Percentiles rank a stretch among this genome's conserved stretches.
These are phyloP conservation scores for Cladosporium sp. DNA, from an alignment of 2,329 filamentous ascomycete species.

Conservation along the genomic window DNA sequence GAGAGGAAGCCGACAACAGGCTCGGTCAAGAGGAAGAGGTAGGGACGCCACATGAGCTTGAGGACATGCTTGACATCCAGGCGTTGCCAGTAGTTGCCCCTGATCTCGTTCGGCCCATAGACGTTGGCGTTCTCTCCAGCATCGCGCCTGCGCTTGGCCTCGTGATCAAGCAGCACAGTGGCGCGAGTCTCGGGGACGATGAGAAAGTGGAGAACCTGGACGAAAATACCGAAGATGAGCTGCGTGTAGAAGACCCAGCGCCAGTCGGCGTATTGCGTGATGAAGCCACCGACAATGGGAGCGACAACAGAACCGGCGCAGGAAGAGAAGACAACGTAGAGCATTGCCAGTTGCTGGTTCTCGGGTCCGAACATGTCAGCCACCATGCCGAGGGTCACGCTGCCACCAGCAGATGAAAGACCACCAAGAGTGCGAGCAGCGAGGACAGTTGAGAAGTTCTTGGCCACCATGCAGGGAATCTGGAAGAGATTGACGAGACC, in stretches of 20 bases:
- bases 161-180: slow-evolving; percentile 69
- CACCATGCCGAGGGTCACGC: slow-evolving; percentile 66
- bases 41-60: slow-evolving; percentile 58
- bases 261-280: slow-evolving; percentile 52
- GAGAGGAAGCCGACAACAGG: slow-evolving; percentile 68
- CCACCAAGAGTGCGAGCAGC: slow-evolving; percentile 74
- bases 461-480: slow-evolving; percentile 65
- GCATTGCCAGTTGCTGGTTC: slow-evolving; percentile 74
- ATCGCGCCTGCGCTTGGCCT: slow-evolving; percentile 70
- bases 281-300: slow-evolving; percentile 30
- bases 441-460: slow-evolving; percentile 61
- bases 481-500: slow-evolving; percentile 62
- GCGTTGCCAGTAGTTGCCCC: slow-evolving; percentile 44
- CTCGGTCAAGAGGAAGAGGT: slow-evolving; percentile 68
- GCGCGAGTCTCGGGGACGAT: slow-evolving; percentile 66
- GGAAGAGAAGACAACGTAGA: slow-evolving; percentile 61
- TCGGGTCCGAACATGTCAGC: slow-evolving; percentile 69
- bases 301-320: slow-evolving; percentile 40
- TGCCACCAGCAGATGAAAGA: slow-evolving; percentile 52
- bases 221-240: slow-evolving; percentile 70
- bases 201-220: slow-evolving; percentile 84
- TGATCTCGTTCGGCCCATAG: slow-evolving; percentile 70
- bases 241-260: slow-evolving; percentile 81
- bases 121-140: slow-evolving; percentile 73
- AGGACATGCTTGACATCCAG: slow-evolving; percentile 38